These are phyloP conservation scores for Talaromyces sp. DNA, from an alignment of 2,329 filamentous ascomycete species.

Conservation along the genomic window DNA sequence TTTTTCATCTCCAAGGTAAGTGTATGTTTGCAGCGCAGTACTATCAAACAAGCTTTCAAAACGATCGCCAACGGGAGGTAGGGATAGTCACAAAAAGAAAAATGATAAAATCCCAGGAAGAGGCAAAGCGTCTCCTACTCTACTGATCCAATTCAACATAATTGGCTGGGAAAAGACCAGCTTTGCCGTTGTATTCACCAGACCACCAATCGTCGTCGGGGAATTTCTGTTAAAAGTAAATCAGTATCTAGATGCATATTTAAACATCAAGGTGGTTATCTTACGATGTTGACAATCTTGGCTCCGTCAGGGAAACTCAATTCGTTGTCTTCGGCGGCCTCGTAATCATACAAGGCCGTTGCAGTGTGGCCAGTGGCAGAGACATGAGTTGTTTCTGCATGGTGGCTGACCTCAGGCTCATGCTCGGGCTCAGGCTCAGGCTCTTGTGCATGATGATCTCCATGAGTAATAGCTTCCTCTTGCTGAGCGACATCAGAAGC, in stretches of 20 bases:
- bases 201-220: constrained; percentile 99
- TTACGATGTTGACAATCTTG: constrained; percentile 72
- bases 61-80: neutral
- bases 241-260: neutral
- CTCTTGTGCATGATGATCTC: neutral
- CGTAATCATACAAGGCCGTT: constrained; percentile 89
- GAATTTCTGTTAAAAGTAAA: constrained; percentile 63
- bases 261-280: constrained; percentile 26
- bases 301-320: constrained; percentile 85
- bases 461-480: constrained; percentile 18
- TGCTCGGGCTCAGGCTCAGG: constrained; percentile 31
- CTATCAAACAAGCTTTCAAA: neutral
- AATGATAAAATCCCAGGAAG: neutral
- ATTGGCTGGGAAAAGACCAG: constrained; percentile 72
- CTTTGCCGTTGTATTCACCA: constrained; percentile 73
- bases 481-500: constrained; percentile 31
- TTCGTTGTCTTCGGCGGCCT: constrained; percentile 90
- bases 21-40: neutral
- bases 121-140: neutral
- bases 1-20: neutral
- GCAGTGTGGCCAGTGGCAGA: constrained; percentile 60
- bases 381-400: constrained; percentile 23
- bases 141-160: constrained; percentile 46
- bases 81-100: neutral
- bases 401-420: constrained; percentile 22